Evolutionary conservation across 768 basidiomycete species (phyloP).

Genomic region (Cyclocybe aegerita): DNA sequence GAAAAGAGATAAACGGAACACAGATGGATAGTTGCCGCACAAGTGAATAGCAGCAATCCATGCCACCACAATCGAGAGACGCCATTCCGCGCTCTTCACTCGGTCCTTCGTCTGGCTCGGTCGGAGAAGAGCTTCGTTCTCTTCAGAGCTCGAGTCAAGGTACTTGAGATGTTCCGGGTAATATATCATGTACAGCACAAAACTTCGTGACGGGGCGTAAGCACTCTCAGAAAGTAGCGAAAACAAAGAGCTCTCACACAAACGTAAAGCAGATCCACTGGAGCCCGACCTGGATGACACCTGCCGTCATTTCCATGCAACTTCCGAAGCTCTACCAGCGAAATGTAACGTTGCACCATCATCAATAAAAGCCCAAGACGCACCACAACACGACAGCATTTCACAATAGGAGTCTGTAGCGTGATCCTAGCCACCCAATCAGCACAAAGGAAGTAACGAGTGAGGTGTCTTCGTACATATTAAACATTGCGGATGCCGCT

Average conservation of each 20-base stretch:
- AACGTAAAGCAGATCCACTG: slow-evolving; percentile 86
- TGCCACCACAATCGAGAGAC: slow-evolving; percentile 70
- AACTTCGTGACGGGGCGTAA: slow-evolving; percentile 39
- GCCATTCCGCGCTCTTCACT: slow-evolving; percentile 69
- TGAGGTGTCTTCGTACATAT: slow-evolving; percentile 55
- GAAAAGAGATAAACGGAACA: neutral
- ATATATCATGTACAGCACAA: slow-evolving; percentile 90
- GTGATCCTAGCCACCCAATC: slow-evolving; percentile 54
- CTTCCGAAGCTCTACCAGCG: slow-evolving; percentile 59
- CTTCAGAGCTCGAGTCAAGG: slow-evolving; percentile 17
- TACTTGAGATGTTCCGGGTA: slow-evolving; percentile 87
- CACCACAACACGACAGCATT: slow-evolving; percentile 79
- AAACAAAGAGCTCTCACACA: slow-evolving; percentile 57
- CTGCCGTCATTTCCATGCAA: slow-evolving; percentile 80
- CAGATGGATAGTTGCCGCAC: slow-evolving; percentile 41
- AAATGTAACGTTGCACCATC: neutral
- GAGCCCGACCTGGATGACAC: slow-evolving; percentile 75
- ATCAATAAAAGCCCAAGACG: slow-evolving; percentile 25
- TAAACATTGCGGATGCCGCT: slow-evolving; percentile 79
- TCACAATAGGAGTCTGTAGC: slow-evolving; percentile 80
- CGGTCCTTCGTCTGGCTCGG: slow-evolving; percentile 44
- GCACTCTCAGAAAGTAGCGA: neutral
- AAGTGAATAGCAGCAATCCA: slow-evolving; percentile 73
- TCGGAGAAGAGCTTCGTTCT: slow-evolving; percentile 25
- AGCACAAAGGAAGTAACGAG: neutral